Base-by-base conservation (phyloP, 495 filamentous ascomycete genomes). In the Filosporella fistucella region DNA sequence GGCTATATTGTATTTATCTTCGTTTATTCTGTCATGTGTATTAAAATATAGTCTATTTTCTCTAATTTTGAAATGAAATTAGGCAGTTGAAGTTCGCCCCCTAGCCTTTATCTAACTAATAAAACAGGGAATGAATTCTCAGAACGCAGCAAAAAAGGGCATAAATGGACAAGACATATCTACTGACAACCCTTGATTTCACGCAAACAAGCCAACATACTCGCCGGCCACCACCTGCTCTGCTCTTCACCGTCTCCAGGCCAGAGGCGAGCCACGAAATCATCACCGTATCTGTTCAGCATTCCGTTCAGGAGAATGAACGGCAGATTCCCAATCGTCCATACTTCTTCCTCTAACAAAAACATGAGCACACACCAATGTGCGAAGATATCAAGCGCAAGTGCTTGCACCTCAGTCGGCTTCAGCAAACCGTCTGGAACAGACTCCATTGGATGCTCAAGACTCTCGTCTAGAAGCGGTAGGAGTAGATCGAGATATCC, bases 361-460 rank as follows among this genome's bases (percentile, higher is more conserved):
- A 48, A 41, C 45, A 48, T 48, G 23, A 48, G 35, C 10, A 48
- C 45, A n/a, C 35, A 48, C 45, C 45, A 48, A 20, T 48, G 16
- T n/a, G 45, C 45, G 14, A 40, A 48, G 8, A 48, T 40, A 8
- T 48, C 45, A 22, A 48, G 25, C 5, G 35, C 45, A 48, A 48
- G 45, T 17, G 35, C 23, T 48, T 48, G 45, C 24, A 29, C 45
- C 35, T n/a, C 10, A 11, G 34, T 21, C 23, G 32, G 34, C 41
- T 41, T 21, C 21, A 36, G 10, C 29, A 20, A 4, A 32, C 2
- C 25, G 17, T 28, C 35, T 21, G 32, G 16, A 30, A 26, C 29
- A 18, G 45, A 18, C 35, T 4, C 25, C 39, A 20, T 40, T 8
- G 21, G 11, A 26, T 12, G 29, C 25, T 48, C 45, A 41, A 48